phyloP scores from a whole-genome alignment of 495 filamentous ascomycete genomes.

The Annulohypoxylon nitens region DNA sequence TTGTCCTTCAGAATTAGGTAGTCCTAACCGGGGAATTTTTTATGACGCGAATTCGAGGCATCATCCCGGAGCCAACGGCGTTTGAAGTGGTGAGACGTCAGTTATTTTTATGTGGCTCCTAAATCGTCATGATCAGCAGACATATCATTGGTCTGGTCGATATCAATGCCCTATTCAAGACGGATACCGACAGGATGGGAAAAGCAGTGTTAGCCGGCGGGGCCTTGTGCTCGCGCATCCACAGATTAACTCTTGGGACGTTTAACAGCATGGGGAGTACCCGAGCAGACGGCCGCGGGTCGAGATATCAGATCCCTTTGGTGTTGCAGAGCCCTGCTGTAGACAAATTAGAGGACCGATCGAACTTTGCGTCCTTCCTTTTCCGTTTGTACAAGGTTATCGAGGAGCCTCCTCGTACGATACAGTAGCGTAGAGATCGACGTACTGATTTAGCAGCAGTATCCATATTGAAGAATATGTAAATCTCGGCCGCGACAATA shows the following conservation, averaged over 20 bases:
- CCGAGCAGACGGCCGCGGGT: slow-evolving; percentile 19
- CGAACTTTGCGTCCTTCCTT: background rate
- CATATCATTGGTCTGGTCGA: slow-evolving; percentile 14
- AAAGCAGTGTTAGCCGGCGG: slow-evolving; percentile 23
- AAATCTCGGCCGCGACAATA: slow-evolving; percentile 28
- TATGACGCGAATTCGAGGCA: slow-evolving; percentile 4
- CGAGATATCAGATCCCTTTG: slow-evolving; percentile 20
- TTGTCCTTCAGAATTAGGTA: slow-evolving; percentile 11
- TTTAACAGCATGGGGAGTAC: slow-evolving; percentile 16
- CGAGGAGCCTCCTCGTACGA: slow-evolving; percentile 26
- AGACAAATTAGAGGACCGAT: slow-evolving; percentile 14
- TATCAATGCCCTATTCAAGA: slow-evolving; percentile 17
- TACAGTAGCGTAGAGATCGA: slow-evolving; percentile 2
- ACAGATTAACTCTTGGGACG: slow-evolving; percentile 26
- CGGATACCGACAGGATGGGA: slow-evolving; percentile 46
- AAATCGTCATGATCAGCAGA: background rate
- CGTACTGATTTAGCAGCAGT: background rate
- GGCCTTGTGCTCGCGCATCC: slow-evolving; percentile 19
- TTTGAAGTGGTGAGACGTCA: slow-evolving; percentile 22
- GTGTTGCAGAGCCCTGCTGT: slow-evolving; percentile 9
- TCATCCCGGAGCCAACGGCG: slow-evolving; percentile 2
- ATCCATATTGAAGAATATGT: slow-evolving; percentile 28
- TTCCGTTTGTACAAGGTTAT: slow-evolving; percentile 10
- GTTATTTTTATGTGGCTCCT: slow-evolving; percentile 4
- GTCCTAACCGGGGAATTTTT: background rate